Percentiles rank a stretch among this genome's conserved stretches.
Evolutionary conservation across 208 protist genomes (phyloP).

Genomic region (Trypanosoma melophagium): DNA sequence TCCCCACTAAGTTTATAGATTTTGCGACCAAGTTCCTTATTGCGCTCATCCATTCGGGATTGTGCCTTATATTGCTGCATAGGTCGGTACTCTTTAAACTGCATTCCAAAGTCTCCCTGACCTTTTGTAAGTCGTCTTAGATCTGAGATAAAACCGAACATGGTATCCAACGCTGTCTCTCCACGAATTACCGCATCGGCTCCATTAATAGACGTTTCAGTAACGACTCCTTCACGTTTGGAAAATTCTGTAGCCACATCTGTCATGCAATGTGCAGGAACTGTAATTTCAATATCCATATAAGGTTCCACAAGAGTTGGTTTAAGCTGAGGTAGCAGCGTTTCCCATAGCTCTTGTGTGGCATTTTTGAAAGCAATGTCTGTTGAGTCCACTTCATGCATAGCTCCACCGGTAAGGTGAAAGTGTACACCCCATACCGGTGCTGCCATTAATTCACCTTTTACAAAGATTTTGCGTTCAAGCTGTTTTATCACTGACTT

Average conservation of each 20-base stretch:
- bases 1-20: conserved; percentile 69
- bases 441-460: conserved; percentile 94
- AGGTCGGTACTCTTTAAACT: conserved; percentile 90
- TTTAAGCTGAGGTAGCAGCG: conserved; percentile 85
- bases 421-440: conserved; percentile 96
- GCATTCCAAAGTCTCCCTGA: conserved; percentile 92
- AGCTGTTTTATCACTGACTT: conserved; percentile 92
- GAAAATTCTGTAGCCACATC: conserved; percentile 86
- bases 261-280: conserved; percentile 84
- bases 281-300: conserved; percentile 95
- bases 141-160: conserved; percentile 94
- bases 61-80: conserved; percentile 91
- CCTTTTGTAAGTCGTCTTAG: conserved; percentile 90
- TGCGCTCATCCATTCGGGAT: conserved; percentile 88
- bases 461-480: conserved; percentile 90
- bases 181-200: conserved; percentile 84
- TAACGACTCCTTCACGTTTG: conserved; percentile 87
- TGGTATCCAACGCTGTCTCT: conserved; percentile 89
- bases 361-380: conserved; percentile 98
- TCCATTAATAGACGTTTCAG: conserved; percentile 81
- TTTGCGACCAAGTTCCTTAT: conserved; percentile 76
- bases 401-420: conserved; percentile 94
- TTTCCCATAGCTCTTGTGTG: conserved; percentile 93
- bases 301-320: conserved; percentile 96
- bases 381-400: conserved; percentile 98